Conservation (phyloP, 306 rosid genomes). For the Fagus crenata region DNA sequence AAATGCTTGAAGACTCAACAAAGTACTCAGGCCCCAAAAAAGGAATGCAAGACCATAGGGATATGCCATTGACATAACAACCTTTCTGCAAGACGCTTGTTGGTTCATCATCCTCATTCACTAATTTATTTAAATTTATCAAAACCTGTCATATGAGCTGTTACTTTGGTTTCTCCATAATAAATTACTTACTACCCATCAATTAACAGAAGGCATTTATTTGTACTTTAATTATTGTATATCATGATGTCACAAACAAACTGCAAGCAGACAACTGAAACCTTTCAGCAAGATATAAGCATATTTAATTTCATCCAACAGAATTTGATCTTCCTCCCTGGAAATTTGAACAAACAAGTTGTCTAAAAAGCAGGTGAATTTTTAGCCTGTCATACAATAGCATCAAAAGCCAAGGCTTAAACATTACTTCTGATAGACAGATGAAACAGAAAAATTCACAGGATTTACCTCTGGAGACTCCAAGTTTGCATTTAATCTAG, state of each 20-base stretch:
- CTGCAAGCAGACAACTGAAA: background rate
- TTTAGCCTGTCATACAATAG: background rate
- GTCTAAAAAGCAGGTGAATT: slow-evolving; percentile 8
- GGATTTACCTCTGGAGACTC: slow-evolving; percentile 94
- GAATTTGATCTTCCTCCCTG: slow-evolving; percentile 10
- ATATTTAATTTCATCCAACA: slow-evolving; percentile 15
- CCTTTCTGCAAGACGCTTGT: too few species aligned
- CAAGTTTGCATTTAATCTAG: slow-evolving; percentile 79
- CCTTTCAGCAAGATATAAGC: slow-evolving; percentile 2
- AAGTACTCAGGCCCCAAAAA: background rate
- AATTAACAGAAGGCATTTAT: background rate
- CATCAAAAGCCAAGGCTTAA: slow-evolving; percentile 1
- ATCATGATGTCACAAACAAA: slow-evolving; percentile 15
- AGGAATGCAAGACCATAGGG: background rate
- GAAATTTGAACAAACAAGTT: slow-evolving; percentile 12
- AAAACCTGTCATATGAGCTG: background rate
- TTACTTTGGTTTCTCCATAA: background rate
- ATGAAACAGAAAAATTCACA: background rate
- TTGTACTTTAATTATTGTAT: background rate
- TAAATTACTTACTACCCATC: slow-evolving; percentile 2
- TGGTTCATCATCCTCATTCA: too few species aligned
- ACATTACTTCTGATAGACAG: slow-evolving; percentile 4
- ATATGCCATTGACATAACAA: too few species aligned
- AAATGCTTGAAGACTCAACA: slow-evolving; percentile 7
- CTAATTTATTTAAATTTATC: background rate